phyloP scores from a whole-genome alignment of 2,329 filamentous ascomycete species.

The Diaporthe destruens region DNA sequence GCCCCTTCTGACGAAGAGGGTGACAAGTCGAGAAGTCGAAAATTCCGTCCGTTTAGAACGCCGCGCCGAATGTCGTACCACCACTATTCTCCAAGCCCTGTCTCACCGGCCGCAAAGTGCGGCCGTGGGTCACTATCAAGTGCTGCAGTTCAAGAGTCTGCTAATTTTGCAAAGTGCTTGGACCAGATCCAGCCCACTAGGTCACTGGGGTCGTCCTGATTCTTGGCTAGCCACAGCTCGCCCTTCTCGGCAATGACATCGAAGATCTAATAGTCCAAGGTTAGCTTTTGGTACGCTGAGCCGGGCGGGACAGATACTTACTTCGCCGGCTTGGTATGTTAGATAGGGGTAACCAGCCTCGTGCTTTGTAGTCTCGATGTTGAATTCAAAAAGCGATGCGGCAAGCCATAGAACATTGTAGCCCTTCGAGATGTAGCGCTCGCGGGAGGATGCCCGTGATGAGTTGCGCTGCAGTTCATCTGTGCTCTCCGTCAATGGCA shows the following conservation, averaged over 20 bases:
- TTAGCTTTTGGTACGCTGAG: conserved; percentile 29
- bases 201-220: conserved; percentile 87
- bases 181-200: conserved; percentile 98
- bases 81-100: not conserved
- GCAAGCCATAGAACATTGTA: conserved; percentile 89
- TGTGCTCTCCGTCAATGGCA: conserved; percentile 80
- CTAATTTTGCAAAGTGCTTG: conserved; percentile 88
- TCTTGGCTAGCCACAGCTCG: conserved; percentile 96
- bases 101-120: conserved; percentile 30
- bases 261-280: conserved; percentile 71
- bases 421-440: conserved; percentile 65
- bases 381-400: conserved; percentile 95
- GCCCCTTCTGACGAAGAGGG: conserved; percentile 13
- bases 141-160: conserved; percentile 56
- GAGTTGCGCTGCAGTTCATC: conserved; percentile 64
- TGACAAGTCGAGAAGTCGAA: conserved; percentile 16
- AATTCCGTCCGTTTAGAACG: conserved; percentile 31
- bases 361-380: conserved; percentile 90
- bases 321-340: conserved; percentile 94
- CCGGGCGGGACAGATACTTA: conserved; percentile 54
- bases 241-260: conserved; percentile 96
- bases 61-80: conserved; percentile 34
- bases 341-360: conserved; percentile 97
- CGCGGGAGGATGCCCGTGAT: conserved; percentile 71
- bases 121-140: not conserved